A percentile compares a stretch with the other conserved stretches of the same genome.
Conservation (phyloP, 2,329 filamentous ascomycete genomes). For the Penicillium concentricum region DNA sequence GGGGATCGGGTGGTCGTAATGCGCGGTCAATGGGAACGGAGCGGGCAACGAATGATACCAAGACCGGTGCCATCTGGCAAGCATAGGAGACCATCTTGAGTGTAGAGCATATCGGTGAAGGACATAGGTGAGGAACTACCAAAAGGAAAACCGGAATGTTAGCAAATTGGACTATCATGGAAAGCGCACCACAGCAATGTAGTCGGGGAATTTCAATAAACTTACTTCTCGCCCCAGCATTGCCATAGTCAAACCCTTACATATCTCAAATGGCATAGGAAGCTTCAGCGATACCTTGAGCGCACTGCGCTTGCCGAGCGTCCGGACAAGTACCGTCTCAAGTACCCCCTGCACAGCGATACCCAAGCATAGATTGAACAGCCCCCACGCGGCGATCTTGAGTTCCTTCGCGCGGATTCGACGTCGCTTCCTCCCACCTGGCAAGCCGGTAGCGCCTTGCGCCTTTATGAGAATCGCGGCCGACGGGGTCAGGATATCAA, state of each 20-base stretch:
- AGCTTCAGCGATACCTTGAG: slow-evolving; percentile 59
- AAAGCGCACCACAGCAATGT: neutral
- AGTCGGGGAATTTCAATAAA: neutral
- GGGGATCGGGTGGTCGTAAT: slow-evolving; percentile 60
- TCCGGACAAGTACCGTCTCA: slow-evolving; percentile 55
- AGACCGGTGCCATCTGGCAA: slow-evolving; percentile 53
- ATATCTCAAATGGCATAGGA: slow-evolving; percentile 62
- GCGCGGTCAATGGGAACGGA: slow-evolving; percentile 57
- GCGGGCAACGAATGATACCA: slow-evolving; percentile 58
- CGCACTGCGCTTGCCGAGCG: slow-evolving; percentile 54
- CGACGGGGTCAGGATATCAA: slow-evolving; percentile 70
- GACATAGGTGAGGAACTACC: slow-evolving; percentile 54
- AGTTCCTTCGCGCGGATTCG: slow-evolving; percentile 45
- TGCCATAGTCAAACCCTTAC: slow-evolving; percentile 54
- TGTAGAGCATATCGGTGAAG: slow-evolving; percentile 74
- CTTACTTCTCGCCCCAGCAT: slow-evolving; percentile 59
- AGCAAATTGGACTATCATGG: neutral
- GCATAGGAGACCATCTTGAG: slow-evolving; percentile 46
- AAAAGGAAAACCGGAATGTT: neutral
- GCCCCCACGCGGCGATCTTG: slow-evolving; percentile 53
- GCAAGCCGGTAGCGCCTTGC: slow-evolving; percentile 55
- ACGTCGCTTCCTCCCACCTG: slow-evolving; percentile 39
- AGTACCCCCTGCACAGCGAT: slow-evolving; percentile 55
- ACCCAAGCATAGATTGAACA: slow-evolving; percentile 56
- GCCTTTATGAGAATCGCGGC: slow-evolving; percentile 68